Evolutionary conservation across 192 early-diverging fungal species (phyloP), one percentile per base, ranked within the genome.

Genomic region (Podila epicladia): DNA sequence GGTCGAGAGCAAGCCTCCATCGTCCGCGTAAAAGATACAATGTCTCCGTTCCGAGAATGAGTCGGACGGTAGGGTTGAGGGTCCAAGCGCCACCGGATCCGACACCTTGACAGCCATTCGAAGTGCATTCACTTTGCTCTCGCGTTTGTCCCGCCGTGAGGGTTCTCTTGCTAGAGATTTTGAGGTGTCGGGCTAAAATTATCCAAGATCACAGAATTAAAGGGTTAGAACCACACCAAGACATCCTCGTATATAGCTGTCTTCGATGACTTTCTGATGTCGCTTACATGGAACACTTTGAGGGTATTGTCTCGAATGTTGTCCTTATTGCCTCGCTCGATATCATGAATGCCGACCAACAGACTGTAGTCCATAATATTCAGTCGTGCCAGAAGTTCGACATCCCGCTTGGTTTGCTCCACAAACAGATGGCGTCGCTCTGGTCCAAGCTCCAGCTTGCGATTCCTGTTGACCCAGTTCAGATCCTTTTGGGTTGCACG

Each of bases 321-420:
- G 70, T 95, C 92, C 29, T 85, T 87, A 84, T 98, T 97, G 37
- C 95, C 96, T 33, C 91, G 88, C 22, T 89, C 85, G 37, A 94
- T 85, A 69, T 98, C 95, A 75, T 98, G 97, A 37, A 96, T 88
- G 9, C 98, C 98, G 65, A 99, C 82, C 22, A 99, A 84, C 63
- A 99, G 88, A 66, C 96, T 97, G 84, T 99, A 99, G 84, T 99
- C 98, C 98, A 99, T 99, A 62, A 99, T 98, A 64, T 95, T 92
- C 32, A 94, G 86, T 48, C 88, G 86, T 35, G 87, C 84, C 62
- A 93, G 80, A 57, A 99, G 83, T 82, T 88, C 85, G 20, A 97
- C 94, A 82, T 99, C 98, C 29, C 86, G 83, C 61, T 96, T 90
- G 69, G 97, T 85, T 86, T 99, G 98, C 55, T 90, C 88, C 37